phyloP scores from a whole-genome alignment of 176 grass and related monocot species.

The Bromus sterilis region DNA sequence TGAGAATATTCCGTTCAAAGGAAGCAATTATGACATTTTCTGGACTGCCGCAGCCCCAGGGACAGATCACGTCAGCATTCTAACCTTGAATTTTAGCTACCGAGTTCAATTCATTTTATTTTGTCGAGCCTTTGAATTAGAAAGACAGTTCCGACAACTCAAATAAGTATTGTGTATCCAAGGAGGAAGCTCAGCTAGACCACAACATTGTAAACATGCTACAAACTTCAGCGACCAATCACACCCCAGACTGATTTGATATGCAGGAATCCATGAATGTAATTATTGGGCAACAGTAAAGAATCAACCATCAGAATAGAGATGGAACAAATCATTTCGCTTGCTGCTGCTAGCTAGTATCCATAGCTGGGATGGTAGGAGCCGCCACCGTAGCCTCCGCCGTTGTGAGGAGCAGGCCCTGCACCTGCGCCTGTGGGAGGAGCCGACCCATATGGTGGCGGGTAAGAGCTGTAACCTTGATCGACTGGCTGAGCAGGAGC shows the following conservation, averaged over 20 bases:
- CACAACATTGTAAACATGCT: background rate
- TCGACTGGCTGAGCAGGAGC: conserved; percentile 30
- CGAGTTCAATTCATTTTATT: background rate
- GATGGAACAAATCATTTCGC: background rate
- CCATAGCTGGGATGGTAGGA: conserved; percentile 67
- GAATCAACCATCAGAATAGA: background rate
- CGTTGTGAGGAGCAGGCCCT: conserved; percentile 24
- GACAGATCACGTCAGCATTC: no score
- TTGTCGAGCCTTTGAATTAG: background rate
- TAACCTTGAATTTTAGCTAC: no score
- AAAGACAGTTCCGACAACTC: background rate
- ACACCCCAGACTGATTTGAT: background rate
- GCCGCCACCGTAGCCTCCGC: conserved; percentile 30
- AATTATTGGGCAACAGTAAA: background rate
- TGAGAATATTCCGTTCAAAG: no score
- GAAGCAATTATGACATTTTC: no score
- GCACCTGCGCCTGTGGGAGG: background rate
- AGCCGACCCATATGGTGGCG: conserved; percentile 40
- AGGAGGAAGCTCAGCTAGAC: background rate
- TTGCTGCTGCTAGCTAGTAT: conserved; percentile 29
- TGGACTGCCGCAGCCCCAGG: no score
- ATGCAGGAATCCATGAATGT: background rate
- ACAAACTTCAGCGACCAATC: background rate
- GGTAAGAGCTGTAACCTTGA: conserved; percentile 53
- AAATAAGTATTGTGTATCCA: background rate